Conservation (phyloP, 495 filamentous ascomycete genomes). For the Ramalina intermedia region DNA sequence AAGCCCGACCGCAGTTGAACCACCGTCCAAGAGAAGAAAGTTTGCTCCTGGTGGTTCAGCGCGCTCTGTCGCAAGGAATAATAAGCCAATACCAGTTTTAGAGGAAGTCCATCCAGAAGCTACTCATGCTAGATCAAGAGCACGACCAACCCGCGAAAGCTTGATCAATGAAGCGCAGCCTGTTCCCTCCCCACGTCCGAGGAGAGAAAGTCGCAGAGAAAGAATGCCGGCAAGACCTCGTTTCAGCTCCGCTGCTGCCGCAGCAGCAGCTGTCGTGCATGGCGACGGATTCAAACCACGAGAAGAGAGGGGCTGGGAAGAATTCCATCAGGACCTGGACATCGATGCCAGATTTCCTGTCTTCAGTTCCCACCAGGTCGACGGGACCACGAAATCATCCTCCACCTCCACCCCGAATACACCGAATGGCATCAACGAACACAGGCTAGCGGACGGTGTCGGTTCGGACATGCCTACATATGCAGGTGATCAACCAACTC, state of each 20-base stretch:
- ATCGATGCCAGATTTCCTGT: slow-evolving; percentile 64
- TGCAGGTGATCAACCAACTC: slow-evolving; percentile 1
- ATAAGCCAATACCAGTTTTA: slow-evolving; percentile 34
- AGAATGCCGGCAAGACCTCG: slow-evolving; percentile 15
- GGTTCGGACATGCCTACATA: slow-evolving; percentile 4
- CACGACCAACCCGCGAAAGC: slow-evolving; percentile 26
- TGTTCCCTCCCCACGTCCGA: slow-evolving; percentile 26
- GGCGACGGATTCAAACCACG: slow-evolving; percentile 92
- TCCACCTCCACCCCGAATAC: slow-evolving; percentile 4
- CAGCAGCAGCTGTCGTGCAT: slow-evolving; percentile 69
- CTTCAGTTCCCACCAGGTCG: slow-evolving; percentile 72
- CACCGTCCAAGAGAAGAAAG: slow-evolving; percentile 44
- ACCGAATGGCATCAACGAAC: slow-evolving; percentile 5
- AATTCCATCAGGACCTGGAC: slow-evolving; percentile 91
- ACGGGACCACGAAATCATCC: slow-evolving; percentile 31
- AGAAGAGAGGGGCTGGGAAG: slow-evolving; percentile 92
- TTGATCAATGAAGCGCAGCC: slow-evolving; percentile 23
- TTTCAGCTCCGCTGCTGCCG: slow-evolving; percentile 71
- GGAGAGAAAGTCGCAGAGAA: slow-evolving; percentile 17
- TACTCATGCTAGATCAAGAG: slow-evolving; percentile 28
- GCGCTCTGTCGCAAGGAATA: slow-evolving; percentile 54
- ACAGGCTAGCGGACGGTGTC: slow-evolving; percentile 2
- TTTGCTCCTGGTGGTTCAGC: slow-evolving; percentile 70
- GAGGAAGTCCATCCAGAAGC: slow-evolving; percentile 32
- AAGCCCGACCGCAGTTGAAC: slow-evolving; percentile 22